These are phyloP conservation scores for Penicillium verrucosum DNA, from an alignment of 2,329 filamentous ascomycete species.

Conservation along the genomic window DNA sequence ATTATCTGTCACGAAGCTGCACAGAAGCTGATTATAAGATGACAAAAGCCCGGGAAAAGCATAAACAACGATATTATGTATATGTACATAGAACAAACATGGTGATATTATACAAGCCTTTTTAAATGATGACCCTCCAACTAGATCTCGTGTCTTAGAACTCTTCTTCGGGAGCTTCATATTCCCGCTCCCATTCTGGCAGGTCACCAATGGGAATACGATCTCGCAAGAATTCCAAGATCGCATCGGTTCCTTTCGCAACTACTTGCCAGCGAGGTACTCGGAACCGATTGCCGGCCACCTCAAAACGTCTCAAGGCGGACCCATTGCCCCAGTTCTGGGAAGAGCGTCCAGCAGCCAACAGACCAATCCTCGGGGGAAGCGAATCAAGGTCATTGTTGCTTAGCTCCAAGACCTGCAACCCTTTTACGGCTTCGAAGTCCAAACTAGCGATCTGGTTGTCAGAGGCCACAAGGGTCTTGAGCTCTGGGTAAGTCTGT, in stretches of 20 bases:
- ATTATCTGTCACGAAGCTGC: neutral
- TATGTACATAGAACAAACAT: conserved; percentile 18
- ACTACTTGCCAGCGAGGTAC: conserved; percentile 82
- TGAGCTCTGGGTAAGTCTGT: conserved; percentile 65
- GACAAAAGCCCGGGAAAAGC: conserved; percentile 6
- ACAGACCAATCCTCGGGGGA: conserved; percentile 74
- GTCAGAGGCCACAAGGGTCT: conserved; percentile 69
- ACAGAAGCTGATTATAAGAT: conserved; percentile 6
- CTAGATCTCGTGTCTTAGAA: neutral
- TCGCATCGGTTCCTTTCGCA: conserved; percentile 81
- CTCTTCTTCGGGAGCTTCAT: conserved; percentile 15
- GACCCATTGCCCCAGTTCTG: conserved; percentile 40
- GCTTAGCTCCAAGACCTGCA: conserved; percentile 72
- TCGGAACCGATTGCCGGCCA: conserved; percentile 80
- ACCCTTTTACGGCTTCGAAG: conserved; percentile 68
- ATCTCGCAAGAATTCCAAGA: conserved; percentile 75
- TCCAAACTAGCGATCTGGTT: conserved; percentile 74
- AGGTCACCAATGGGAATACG: conserved; percentile 59
- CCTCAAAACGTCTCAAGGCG: conserved; percentile 66
- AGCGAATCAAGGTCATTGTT: conserved; percentile 84
- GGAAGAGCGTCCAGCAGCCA: conserved; percentile 56
- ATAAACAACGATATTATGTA: conserved; percentile 10
- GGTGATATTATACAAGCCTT: conserved; percentile 15
- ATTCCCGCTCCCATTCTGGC: conserved; percentile 35
- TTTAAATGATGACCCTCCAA: neutral